Base-by-base conservation (phyloP, 164 flowering plant species). In the Akebia trifoliata region DNA sequence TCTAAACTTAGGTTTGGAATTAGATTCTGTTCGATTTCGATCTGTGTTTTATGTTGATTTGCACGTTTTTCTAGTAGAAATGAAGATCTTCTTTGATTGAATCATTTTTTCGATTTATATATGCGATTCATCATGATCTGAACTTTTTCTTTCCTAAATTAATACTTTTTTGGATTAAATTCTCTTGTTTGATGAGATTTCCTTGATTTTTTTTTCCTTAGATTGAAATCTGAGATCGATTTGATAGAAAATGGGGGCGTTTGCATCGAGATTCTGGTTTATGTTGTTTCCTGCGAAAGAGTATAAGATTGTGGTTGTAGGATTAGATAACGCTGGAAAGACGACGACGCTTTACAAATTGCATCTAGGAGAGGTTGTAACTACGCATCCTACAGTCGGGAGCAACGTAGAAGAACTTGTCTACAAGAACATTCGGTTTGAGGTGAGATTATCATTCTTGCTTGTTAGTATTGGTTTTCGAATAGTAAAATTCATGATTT, bases 321-420 rank as follows among this genome's bases (percentile, higher is more conserved):
- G 98, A 50, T 74, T 93, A 75, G 98, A 93, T 72, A 90, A 93
- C 62, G 98, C 98, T 18, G 98, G 98, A 14, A 93, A 93, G 74
- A 93, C 98, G 7, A 93, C 98, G 0, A 93, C 98, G 46, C 92
- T 93, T 48, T 93, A 93, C 71, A 93, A 93, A 65, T 75, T 93
- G 46, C 97, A 93, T 66, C 73, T 93, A 36, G 97, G 98, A n/a
- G 98, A 93, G 67, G 98, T 93, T 40, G 95, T 93, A 26, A 82
- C 90, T 34, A 93, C 98, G 0, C 87, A 93, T 68, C 97, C 98
- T 9, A 93, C 98, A 0, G 98, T 93, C 31, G 98, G 98, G 11
- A 93, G 98, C 82, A 93, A 93, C 57, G 98, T 93, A 0, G 98
- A 93, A 68, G 98, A 93, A 71, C 79, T 93, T 54, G 94, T 90